Percentiles rank a stretch among this genome's conserved stretches.
phyloP scores from a whole-genome alignment of 805 yeast genomes.

The Cyberlindnera nakhonratchasimensis region DNA sequence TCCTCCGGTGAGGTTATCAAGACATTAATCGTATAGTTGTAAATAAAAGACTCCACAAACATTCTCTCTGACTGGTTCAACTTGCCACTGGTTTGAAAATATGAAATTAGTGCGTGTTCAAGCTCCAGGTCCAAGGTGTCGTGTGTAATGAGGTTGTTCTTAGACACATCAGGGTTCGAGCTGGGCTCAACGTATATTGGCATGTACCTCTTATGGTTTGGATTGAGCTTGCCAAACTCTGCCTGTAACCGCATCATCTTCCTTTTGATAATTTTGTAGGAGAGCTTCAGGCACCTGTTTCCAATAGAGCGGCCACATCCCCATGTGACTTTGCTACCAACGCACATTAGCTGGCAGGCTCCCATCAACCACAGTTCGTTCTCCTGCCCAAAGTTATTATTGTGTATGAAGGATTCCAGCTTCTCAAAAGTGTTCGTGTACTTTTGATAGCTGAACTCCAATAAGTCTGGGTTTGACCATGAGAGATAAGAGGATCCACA shows the following conservation, averaged over 20 bases:
- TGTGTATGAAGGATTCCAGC: conserved; percentile 8
- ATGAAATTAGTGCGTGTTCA: conserved; percentile 17
- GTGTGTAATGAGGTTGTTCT: conserved; percentile 20
- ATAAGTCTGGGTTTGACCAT: conserved; percentile 30
- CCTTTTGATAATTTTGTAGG: conserved; percentile 34
- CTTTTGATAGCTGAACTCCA: conserved; percentile 22
- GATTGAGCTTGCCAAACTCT: neutral
- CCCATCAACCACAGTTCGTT: conserved; percentile 39
- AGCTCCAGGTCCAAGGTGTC: conserved; percentile 23
- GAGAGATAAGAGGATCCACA: conserved; percentile 41
- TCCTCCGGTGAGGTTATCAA: conserved; percentile 34
- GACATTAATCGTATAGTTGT: conserved; percentile 38
- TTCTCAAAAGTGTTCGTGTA: conserved; percentile 27
- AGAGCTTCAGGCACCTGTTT: conserved; percentile 32
- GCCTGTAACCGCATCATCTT: conserved; percentile 19
- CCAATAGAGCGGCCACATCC: conserved; percentile 15
- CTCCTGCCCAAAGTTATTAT: neutral
- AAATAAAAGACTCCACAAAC: conserved; percentile 42
- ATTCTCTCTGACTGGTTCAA: conserved; percentile 29
- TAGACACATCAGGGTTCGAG: neutral
- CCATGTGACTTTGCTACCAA: conserved; percentile 35
- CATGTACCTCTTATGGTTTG: neutral
- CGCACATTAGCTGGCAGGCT: conserved; percentile 37
- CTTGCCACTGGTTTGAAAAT: neutral
- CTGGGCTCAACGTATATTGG: conserved; percentile 1